Evolutionary conservation across 2,329 filamentous ascomycete species (phyloP).

Genomic region (Talaromyces piceae): DNA sequence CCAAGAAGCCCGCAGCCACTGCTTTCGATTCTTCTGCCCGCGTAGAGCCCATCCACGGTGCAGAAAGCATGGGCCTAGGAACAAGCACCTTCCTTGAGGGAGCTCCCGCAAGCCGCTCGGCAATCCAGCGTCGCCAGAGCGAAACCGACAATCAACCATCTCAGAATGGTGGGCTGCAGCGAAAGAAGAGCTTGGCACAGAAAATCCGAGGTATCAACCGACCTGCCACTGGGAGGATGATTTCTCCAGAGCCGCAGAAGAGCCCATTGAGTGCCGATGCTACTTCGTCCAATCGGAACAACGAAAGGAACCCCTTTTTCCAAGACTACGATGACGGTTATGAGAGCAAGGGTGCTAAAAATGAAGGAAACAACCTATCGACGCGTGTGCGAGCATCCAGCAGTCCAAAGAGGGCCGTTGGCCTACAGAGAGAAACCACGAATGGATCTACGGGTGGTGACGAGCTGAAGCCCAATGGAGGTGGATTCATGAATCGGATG

Average conservation of each 20-base stretch:
- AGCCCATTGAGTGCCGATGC: conserved; percentile 23
- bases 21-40: conserved; percentile 61
- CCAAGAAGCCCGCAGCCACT: conserved; percentile 30
- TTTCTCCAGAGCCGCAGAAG: conserved; percentile 46
- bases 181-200: conserved; percentile 93
- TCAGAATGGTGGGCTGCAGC: conserved; percentile 56
- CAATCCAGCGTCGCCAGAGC: conserved; percentile 67
- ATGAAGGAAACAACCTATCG: conserved; percentile 40
- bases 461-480: conserved; percentile 38
- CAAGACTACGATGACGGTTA: conserved; percentile 66
- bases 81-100: conserved; percentile 95
- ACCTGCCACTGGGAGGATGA: conserved; percentile 52
- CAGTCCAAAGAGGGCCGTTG: conserved; percentile 48
- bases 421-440: conserved; percentile 59
- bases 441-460: conserved; percentile 38
- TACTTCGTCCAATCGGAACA: conserved; percentile 25
- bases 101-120: conserved; percentile 73
- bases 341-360: conserved; percentile 55
- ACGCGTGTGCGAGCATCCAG: conserved; percentile 45
- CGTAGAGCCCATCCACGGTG: conserved; percentile 70
- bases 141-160: conserved; percentile 50
- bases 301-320: conserved; percentile 71
- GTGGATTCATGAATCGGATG: conserved; percentile 68
- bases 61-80: conserved; percentile 75
- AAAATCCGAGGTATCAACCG: conserved; percentile 72